These are phyloP conservation scores for Neoascochyta sp. DNA, from an alignment of 2,329 filamentous ascomycete species.

Conservation along the genomic window DNA sequence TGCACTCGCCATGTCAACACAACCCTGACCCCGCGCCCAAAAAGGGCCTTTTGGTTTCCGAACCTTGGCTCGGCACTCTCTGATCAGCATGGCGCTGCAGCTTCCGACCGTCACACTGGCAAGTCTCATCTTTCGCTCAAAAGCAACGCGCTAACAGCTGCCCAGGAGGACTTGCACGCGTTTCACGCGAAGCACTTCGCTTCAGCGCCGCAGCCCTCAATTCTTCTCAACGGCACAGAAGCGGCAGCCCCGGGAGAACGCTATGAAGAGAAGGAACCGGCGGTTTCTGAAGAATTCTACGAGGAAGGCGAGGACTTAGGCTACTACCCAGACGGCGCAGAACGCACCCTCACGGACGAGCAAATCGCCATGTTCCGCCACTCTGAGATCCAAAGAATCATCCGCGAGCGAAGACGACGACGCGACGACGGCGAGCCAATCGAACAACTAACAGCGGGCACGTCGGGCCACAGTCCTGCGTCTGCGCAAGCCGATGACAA, in stretches of 20 bases:
- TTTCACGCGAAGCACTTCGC: conserved; percentile 46
- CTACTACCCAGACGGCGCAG: conserved; percentile 81
- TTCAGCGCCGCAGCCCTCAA: conserved; percentile 33
- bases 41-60: conserved; percentile 10
- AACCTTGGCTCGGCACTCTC: not conserved
- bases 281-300: conserved; percentile 19
- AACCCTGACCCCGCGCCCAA: conserved; percentile 13
- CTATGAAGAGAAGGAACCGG: conserved; percentile 16
- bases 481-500: too few species aligned
- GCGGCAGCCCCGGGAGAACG: too few species aligned
- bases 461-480: too few species aligned
- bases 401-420: conserved; percentile 38
- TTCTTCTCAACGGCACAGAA: conserved; percentile 27
- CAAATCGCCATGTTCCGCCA: conserved; percentile 89
- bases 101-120: conserved; percentile 34
- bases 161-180: conserved; percentile 42
- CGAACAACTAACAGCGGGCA: conserved; percentile 10
- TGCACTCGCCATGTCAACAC: conserved; percentile 11
- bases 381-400: conserved; percentile 73
- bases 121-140: conserved; percentile 4
- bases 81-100: conserved; percentile 18
- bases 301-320: conserved; percentile 66
- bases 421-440: conserved; percentile 19
- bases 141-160: conserved; percentile 12
- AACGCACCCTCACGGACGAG: conserved; percentile 85